Evolutionary conservation across 2,329 filamentous ascomycete species (phyloP), one percentile per base, ranked within the genome.

Genomic region (Diaporthe nobilis): DNA sequence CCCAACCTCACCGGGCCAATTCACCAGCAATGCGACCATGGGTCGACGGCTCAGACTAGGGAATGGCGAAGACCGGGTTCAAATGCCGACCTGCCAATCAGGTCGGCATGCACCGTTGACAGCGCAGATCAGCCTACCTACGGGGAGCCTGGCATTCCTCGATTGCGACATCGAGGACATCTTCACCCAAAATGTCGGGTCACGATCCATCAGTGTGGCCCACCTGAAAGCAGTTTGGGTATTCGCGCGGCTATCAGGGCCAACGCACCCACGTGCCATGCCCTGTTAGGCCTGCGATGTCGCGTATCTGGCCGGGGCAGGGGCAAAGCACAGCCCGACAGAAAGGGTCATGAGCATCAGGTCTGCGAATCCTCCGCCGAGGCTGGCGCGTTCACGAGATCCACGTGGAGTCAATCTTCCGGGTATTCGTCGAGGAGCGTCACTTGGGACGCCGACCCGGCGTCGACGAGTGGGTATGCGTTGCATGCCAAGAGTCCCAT

Each of bases 1-100:
- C 34, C n/a, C 13, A 28, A 37, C 47, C 31, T 53, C 47, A 53
- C 65, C 47, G 49, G 10, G n/a, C 49, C 65, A 42, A 4, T 51
- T 42, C 65, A 53, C 51, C 47, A 70, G 47, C n/a, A 55, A 37
- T 39, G 31, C 22, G 28, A 17, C 34, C 47, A 70, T 42, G 49
- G 65, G 20, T 55, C 65, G 49, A 55, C 34, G 17, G 5, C 49
- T 8, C 49, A 55, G 49, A 28, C 58, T 65, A 55, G 44, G 31
- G 20, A 28, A 42, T 55, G 58, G 39, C 58, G 61, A 63, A 73
- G 20, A 39, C 71, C 55, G 58, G 58, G 47, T 55, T n/a, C 71
- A 73, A 65, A 73, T 73, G 71, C 71, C 71, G 71, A 65, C 47
- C 51, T 39, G 58, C 71, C 71, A 73, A 73, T 73, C 58, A 73